Percentiles rank a stretch among this genome's conserved stretches.
phyloP scores from a whole-genome alignment of 345 rosid genomes.

The Kandelia obovata region DNA sequence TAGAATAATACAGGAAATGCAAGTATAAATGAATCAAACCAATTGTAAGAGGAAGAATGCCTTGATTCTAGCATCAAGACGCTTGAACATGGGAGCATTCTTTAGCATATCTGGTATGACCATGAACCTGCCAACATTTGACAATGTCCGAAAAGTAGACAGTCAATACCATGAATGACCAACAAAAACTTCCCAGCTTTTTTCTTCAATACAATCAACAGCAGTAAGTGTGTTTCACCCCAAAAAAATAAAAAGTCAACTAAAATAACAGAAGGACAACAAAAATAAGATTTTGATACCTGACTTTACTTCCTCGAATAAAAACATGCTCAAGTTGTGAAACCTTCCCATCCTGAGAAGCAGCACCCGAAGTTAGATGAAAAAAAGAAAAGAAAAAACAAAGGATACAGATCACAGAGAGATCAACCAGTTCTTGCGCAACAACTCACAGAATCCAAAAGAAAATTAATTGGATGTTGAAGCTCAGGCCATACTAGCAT shows the following conservation, averaged over 20 bases:
- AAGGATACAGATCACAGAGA: not conserved
- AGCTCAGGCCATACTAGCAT: not conserved
- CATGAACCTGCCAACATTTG: constrained; percentile 67
- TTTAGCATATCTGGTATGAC: constrained; percentile 99
- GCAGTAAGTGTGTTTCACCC: not conserved
- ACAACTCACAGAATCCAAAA: not conserved
- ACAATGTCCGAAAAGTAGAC: not conserved
- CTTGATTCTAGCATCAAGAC: constrained; percentile 82
- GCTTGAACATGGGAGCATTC: constrained; percentile 97
- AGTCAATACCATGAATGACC: not conserved
- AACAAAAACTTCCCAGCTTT: not conserved
- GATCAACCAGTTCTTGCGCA: not conserved
- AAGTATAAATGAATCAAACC: constrained; percentile 2
- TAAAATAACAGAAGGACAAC: not conserved
- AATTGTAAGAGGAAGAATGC: constrained; percentile 26
- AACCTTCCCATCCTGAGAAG: constrained; percentile 79
- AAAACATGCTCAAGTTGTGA: constrained; percentile 98
- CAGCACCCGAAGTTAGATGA: not conserved
- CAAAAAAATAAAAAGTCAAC: not conserved
- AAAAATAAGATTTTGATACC: constrained; percentile 36
- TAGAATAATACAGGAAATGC: not conserved
- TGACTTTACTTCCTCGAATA: constrained; percentile 97
- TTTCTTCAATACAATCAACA: not conserved
- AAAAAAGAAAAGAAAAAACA: not conserved
- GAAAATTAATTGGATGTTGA: not conserved